Evolutionary conservation across 2,329 filamentous ascomycete species (phyloP).

Genomic region (Ascochyta fabae): DNA sequence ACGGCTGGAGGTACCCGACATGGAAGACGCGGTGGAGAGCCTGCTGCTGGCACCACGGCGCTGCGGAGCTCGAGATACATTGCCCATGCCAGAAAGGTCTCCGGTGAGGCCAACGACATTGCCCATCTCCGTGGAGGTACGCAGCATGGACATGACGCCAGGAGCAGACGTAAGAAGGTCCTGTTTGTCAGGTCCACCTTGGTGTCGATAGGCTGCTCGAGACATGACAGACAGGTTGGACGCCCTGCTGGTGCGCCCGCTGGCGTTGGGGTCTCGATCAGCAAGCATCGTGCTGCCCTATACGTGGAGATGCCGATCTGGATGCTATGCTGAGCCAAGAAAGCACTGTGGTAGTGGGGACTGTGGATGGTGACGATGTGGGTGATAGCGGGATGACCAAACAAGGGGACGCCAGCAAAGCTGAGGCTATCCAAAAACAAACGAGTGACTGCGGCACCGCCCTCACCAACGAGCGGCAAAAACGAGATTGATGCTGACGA

Average conservation of each 20-base stretch:
- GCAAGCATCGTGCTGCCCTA: constrained; percentile 50
- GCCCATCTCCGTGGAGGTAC: constrained; percentile 57
- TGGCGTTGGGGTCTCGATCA: constrained; percentile 53
- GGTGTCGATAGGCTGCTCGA: constrained; percentile 40
- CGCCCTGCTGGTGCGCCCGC: constrained; percentile 56
- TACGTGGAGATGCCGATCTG: not conserved
- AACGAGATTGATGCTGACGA: constrained; percentile 25
- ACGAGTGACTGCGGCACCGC: constrained; percentile 22
- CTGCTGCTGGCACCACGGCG: constrained; percentile 43
- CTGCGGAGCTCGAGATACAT: constrained; percentile 45
- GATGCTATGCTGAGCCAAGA: not conserved
- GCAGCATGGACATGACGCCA: constrained; percentile 58
- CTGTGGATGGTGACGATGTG: constrained; percentile 22
- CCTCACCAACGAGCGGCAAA: constrained; percentile 22
- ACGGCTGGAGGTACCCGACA: constrained; percentile 52
- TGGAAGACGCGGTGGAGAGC: constrained; percentile 49
- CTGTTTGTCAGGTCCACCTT: constrained; percentile 33
- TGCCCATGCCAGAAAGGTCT: constrained; percentile 47
- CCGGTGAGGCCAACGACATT: constrained; percentile 52
- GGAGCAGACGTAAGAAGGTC: constrained; percentile 45
- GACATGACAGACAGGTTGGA: constrained; percentile 53
- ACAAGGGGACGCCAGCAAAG: constrained; percentile 25
- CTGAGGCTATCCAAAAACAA: constrained; percentile 30
- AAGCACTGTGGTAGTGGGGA: constrained; percentile 10
- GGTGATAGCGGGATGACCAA: constrained; percentile 26